Base-by-base conservation (phyloP, 2,329 filamentous ascomycete genomes). In the Chaetomiaceae sp. region DNA sequence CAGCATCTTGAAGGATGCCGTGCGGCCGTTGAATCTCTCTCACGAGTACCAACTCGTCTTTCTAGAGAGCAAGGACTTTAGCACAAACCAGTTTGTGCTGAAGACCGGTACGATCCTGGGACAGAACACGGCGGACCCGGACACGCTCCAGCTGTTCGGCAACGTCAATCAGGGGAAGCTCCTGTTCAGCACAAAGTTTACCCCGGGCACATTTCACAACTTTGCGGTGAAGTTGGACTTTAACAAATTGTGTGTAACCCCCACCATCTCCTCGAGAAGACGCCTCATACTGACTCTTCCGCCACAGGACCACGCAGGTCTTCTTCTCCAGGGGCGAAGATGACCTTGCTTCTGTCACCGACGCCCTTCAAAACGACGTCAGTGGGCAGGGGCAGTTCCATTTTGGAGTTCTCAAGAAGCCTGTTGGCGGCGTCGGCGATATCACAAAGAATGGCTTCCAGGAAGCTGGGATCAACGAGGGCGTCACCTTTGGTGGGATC, bases 11-110 rank as follows among this genome's bases (percentile, higher is more conserved):
- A 48, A 48, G 27, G 44, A 48, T 25, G 21, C 7, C 13, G 44
- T 14, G 7, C 44, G 37, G 14, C 44, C 44, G 14, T 23, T 48
- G 25, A 48, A 48, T 9, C 35, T 48, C 13, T 48, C 37, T 2
- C 44, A 48, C 37, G 44, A 48, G 27, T 48, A 48, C 38, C 45
- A 48, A 23, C 45, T 48, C 10, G 45, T 13, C 9, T 48, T 48
- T 14, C 37, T 48, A 4, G 45, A 48, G 45, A 48, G 45, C 37
- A 12, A 31, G 17, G 45, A 48, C 37, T 48, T 48, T 17, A 48
- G 45, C 37, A 48, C 45, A 3, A 48, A 48, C 37, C 45, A 48
- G 37, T 33, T 48, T 25, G 45, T 48, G 4, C 27, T 48, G 10
- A 48, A 48, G 37, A 48, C 45, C 12, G 45, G 45, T 5, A 41